A percentile compares a stretch with the other conserved stretches of the same genome.
These are phyloP conservation scores for Mallotus japonicus DNA, from an alignment of 441 rosid genomes.

Conservation along the genomic window DNA sequence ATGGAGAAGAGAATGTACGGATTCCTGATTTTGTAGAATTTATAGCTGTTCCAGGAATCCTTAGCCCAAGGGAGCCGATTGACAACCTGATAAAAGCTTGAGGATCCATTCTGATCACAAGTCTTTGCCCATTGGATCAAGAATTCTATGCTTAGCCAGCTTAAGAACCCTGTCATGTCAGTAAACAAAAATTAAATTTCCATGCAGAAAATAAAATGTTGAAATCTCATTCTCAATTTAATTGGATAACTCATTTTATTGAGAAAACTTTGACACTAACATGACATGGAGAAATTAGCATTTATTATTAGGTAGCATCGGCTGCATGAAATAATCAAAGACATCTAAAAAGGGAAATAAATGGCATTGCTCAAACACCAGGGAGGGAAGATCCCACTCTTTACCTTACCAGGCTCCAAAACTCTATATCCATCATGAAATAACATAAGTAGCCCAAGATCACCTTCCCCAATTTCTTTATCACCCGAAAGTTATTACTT, in stretches of 20 bases:
- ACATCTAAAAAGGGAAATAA: background rate
- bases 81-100: constrained; percentile 93
- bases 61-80: constrained; percentile 78
- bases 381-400: background rate
- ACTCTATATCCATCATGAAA: background rate
- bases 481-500: background rate
- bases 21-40: constrained; percentile 47
- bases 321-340: background rate
- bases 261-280: background rate
- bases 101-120: constrained; percentile 84
- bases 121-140: constrained; percentile 46
- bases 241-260: background rate
- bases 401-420: background rate
- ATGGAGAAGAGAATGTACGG: constrained; percentile 50
- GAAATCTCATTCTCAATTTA: background rate
- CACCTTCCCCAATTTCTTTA: background rate
- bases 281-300: background rate
- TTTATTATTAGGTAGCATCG: background rate
- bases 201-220: background rate
- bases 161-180: constrained; percentile 31
- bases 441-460: background rate
- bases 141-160: constrained; percentile 33
- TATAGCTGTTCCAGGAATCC: constrained; percentile 52
- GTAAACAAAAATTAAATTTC: constrained; percentile 2
- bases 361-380: background rate